Conservation (phyloP, 805 yeast species). For the Saccharomycopsis fibuligera region DNA sequence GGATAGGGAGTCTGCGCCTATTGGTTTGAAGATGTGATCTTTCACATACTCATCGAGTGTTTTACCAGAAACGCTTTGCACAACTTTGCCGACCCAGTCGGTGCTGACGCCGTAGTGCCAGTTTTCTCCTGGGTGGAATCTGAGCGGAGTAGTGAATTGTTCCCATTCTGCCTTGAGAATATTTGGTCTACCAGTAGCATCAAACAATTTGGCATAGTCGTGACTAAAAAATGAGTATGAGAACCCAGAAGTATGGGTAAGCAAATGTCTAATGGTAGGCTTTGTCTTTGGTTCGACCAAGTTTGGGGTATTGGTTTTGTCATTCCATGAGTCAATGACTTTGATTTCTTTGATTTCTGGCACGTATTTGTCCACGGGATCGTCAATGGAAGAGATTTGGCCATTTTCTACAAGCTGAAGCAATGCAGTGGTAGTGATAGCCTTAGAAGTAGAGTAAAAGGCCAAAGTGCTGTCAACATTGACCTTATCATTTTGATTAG, state of each 20-base stretch:
- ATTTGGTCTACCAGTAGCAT: conserved; percentile 19
- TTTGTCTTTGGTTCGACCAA: conserved; percentile 24
- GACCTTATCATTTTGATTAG: conserved; percentile 11
- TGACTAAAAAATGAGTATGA: conserved; percentile 29
- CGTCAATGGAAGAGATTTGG: conserved; percentile 27
- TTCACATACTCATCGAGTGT: conserved; percentile 26
- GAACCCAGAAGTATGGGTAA: conserved; percentile 35
- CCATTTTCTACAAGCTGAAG: conserved; percentile 31
- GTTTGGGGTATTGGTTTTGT: conserved; percentile 23
- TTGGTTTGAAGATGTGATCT: conserved; percentile 27
- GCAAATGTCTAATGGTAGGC: conserved; percentile 28
- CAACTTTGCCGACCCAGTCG: conserved; percentile 31
- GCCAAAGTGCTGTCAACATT: conserved; percentile 25
- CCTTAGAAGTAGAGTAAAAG: conserved; percentile 31
- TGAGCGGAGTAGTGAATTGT: conserved; percentile 25
- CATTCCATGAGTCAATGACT: conserved; percentile 24
- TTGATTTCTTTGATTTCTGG: conserved; percentile 26
- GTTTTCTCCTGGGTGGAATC: conserved; percentile 30
- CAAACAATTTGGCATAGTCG: conserved; percentile 20
- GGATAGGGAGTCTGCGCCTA: conserved; percentile 25
- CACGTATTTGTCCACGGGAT: conserved; percentile 27
- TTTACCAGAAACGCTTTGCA: conserved; percentile 26
- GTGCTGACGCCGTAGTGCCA: conserved; percentile 32
- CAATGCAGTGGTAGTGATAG: conserved; percentile 28
- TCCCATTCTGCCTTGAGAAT: conserved; percentile 21